Evolutionary conservation across 2,329 filamentous ascomycete species (phyloP), one percentile per base, ranked within the genome.

Genomic region (Paraconiothyrium brasiliense): DNA sequence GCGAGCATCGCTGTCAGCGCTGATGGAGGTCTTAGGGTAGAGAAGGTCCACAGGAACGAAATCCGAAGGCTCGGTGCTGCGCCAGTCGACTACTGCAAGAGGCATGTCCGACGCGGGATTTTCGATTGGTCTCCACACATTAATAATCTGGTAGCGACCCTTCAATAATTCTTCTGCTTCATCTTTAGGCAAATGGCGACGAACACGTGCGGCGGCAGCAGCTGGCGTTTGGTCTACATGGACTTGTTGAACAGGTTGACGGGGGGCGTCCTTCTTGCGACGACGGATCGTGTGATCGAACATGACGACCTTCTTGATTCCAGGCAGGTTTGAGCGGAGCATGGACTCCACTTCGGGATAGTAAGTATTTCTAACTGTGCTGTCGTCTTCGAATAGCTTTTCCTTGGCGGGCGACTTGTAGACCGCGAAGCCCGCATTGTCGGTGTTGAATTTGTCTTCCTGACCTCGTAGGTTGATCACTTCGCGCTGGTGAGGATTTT

Each of bases 281-380:
- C 85, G 80, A 1, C 90, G 85, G 67, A 92, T 89, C 0, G 90
- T 92, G 75, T 92, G 90, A 76, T 92, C 90, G 72, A 92, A 92
- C 61, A 92, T 89, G 61, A 88, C 83, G 11, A 92, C 84, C 62
- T 87, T 87, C 57, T 85, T 85, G 56, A 89, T 80, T 0, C 82
- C 84, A 0, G 84, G 80, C 0, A 90, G 79, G 48, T 85, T 84
- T 32, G 82, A 76, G 13, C 82, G 81, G 2, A 91, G 78, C 1
- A 91, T 75, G 0, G 78, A 72, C 66, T 90, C 87, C 1, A 90
- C 84, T 67, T 90, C 88, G 22, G 74, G 71, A 71, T 91, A 91
- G 77, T 91, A 91, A 0, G 77, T 79, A 0, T 74, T 68, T 41
- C 87, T 82, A 8, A 91, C 84, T 13, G 83, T 81, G 0, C 69